Base-by-base conservation (phyloP, 176 grass and related monocot genomes). In the Carex kokanica region DNA sequence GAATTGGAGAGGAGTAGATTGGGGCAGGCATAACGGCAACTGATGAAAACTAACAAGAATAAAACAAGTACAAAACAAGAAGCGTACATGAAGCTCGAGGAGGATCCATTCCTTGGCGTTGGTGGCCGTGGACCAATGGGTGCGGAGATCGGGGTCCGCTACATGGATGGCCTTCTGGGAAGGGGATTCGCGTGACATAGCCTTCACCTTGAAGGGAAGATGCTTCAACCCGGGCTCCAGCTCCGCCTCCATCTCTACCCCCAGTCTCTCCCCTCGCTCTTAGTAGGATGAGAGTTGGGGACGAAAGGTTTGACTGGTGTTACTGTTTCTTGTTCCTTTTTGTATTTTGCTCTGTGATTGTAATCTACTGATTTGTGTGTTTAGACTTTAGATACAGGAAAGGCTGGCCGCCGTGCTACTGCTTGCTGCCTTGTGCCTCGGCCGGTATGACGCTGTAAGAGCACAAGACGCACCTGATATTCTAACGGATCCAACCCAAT, bases 101-200 rank as follows among this genome's bases (percentile, higher is more conserved):
- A 98, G 89, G 92, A 98, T 98, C 90, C 95, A 93, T 67, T 98
- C 92, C 92, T 94, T 94, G 81, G 89, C 92, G 86, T 94, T 94
- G 81, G 90, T 98, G 67, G 86, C 85, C 57, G 92, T 94, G 68
- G 95, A 94, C 95, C 92, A 98, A 87, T 98, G 92, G 34, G 90
- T 89, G 69, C 92, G 92, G 31, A 98, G 92, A 86, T 98, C 92
- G 62, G 92, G 29, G 64, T 98, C 95, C 43, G 92, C 85, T 52
- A 98, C 88, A 85, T 89, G 86, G 38, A 67, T 62, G 79, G 95
- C 87, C 87, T 94, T 98, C 87, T 98, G 95, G 24, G 90, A 81
- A 66, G 90, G 68, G n/a, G 88, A 94, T 87, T 98, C 92, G 20
- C 90, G 95, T 11, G 95, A 98, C 51, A 81, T 90, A 6, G 95